A percentile compares a stretch with the other conserved stretches of the same genome.
Conservation (phyloP, 2,329 filamentous ascomycete genomes). For the Zymoseptoria tritici region DNA sequence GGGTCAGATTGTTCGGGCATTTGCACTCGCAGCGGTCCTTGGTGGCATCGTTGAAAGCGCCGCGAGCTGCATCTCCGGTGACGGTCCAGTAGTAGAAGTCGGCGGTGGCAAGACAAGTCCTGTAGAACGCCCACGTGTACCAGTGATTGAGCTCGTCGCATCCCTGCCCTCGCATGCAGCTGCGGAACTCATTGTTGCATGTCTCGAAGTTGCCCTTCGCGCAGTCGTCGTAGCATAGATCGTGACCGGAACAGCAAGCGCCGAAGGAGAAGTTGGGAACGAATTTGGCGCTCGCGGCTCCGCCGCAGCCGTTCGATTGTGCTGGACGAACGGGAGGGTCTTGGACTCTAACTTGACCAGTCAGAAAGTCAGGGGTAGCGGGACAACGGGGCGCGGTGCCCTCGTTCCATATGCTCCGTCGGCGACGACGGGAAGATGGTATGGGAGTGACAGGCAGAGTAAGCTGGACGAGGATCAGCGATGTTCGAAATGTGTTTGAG, state of each 20-base stretch:
- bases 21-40: constrained; percentile 6
- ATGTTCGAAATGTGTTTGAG: no score
- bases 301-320: constrained; percentile 6
- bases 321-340: background rate
- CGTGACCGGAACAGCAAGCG: constrained; percentile 4
- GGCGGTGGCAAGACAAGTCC: constrained; percentile 1
- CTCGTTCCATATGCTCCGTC: constrained; percentile 1
- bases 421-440: background rate
- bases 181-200: constrained; percentile 3
- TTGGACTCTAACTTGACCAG: background rate
- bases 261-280: constrained; percentile 7
- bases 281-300: background rate
- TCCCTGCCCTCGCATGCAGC: background rate
- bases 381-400: constrained; percentile 1
- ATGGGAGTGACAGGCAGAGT: background rate
- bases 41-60: constrained; percentile 1
- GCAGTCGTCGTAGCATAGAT: constrained; percentile 8
- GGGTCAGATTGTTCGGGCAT: background rate
- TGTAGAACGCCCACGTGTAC: constrained; percentile 1
- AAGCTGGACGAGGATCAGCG: background rate
- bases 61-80: background rate
- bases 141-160: constrained; percentile 1
- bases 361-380: background rate
- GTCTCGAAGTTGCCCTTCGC: constrained; percentile 2
- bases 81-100: constrained; percentile 6